Conservation (phyloP, 2,329 filamentous ascomycete species). For the Alternaria sp. region DNA sequence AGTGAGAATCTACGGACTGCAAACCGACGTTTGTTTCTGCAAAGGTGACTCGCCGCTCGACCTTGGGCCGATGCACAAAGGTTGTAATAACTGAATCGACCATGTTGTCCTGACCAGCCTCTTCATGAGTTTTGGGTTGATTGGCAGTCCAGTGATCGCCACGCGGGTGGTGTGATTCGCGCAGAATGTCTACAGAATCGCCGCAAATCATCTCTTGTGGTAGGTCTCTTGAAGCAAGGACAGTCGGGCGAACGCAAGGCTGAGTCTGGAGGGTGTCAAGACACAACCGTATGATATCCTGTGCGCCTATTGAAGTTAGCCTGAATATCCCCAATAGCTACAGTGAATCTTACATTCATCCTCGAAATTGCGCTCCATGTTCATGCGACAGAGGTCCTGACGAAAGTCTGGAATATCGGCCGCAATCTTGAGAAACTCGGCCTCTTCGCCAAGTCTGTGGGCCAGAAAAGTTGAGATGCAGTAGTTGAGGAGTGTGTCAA, state of each 20-base stretch:
- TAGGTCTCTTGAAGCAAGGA: slow-evolving; percentile 19
- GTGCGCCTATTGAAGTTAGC: slow-evolving; percentile 22
- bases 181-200: background rate
- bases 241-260: slow-evolving; percentile 7
- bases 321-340: background rate
- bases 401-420: slow-evolving; percentile 51
- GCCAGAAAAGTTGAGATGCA: slow-evolving; percentile 51
- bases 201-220: slow-evolving; percentile 17
- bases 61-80: slow-evolving; percentile 21
- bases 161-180: background rate
- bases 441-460: slow-evolving; percentile 48
- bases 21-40: background rate
- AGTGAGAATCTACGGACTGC: background rate
- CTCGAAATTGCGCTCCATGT: slow-evolving; percentile 48
- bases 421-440: slow-evolving; percentile 49
- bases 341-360: slow-evolving; percentile 50
- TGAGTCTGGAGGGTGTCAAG: slow-evolving; percentile 14
- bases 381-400: slow-evolving; percentile 51
- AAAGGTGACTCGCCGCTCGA: background rate
- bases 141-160: background rate
- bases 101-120: slow-evolving; percentile 3
- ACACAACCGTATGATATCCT: slow-evolving; percentile 23
- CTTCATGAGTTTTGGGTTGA: background rate
- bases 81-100: slow-evolving; percentile 10
- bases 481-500: slow-evolving; percentile 55